Evolutionary conservation across 441 rosid species (phyloP).

Genomic region (Metrosideros polymorpha): DNA sequence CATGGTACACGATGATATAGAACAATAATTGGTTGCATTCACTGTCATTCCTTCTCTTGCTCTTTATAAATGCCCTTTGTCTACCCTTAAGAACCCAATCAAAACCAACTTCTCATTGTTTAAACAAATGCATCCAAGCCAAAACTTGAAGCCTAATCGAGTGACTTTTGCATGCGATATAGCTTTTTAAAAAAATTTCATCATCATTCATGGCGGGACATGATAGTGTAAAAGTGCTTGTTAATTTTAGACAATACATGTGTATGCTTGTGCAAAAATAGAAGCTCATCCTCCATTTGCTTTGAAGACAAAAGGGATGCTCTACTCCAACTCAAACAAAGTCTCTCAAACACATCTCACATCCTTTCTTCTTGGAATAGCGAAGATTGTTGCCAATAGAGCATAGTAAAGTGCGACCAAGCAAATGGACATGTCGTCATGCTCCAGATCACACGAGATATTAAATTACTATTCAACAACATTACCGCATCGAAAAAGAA

Average conservation of each 20-base stretch:
- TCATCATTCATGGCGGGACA: background rate
- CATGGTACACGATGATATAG: background rate
- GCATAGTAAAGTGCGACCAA: background rate
- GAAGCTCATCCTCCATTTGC: background rate
- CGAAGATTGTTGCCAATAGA: background rate
- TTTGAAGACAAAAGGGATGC: background rate
- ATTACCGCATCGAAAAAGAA: too few species aligned
- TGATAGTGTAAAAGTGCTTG: background rate
- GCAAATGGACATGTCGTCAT: background rate
- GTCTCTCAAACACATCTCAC: accelerated
- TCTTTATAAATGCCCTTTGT: background rate
- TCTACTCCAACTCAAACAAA: background rate
- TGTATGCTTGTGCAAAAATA: background rate
- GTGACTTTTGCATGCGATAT: background rate
- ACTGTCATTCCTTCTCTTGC: too few species aligned
- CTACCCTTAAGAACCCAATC: background rate
- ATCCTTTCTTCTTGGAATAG: background rate
- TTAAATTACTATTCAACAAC: background rate
- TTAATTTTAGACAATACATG: background rate
- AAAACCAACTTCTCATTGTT: background rate
- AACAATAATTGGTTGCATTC: too few species aligned
- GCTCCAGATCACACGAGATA: background rate
- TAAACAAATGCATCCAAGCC: background rate
- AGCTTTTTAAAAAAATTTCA: background rate
- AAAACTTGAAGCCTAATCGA: background rate